These are phyloP conservation scores for Rhodotorula kratochvilovae DNA, from an alignment of 768 basidiomycete genomes.

Conservation along the genomic window DNA sequence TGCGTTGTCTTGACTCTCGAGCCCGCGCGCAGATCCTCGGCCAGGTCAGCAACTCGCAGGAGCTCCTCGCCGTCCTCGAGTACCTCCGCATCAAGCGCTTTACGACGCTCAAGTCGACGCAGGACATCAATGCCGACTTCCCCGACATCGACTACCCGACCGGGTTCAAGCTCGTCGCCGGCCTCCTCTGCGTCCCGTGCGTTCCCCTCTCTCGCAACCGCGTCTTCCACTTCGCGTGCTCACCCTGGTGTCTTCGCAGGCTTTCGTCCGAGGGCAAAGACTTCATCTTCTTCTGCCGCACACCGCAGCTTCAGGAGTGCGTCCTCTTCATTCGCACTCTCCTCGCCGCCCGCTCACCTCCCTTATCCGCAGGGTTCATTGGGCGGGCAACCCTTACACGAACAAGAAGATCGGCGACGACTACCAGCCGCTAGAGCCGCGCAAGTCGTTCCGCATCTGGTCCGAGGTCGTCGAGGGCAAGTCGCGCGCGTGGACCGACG, in stretches of 20 bases:
- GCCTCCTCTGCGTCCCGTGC: constrained; percentile 65
- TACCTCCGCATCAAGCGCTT: constrained; percentile 71
- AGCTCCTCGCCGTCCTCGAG: constrained; percentile 72
- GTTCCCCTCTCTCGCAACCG: no score
- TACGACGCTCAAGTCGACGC: constrained; percentile 62
- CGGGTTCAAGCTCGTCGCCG: constrained; percentile 63
- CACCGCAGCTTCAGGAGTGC: constrained; percentile 60
- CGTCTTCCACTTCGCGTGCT: no score
- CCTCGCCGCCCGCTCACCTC: no score
- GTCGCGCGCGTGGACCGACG: constrained; percentile 70
- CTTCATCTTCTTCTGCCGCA: constrained; percentile 75
- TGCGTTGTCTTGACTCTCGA: no score
- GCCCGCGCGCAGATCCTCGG: constrained; percentile 62
- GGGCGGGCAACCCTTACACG: constrained; percentile 66
- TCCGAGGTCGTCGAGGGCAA: constrained; percentile 66
- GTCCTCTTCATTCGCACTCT: no score
- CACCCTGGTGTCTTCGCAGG: no score
- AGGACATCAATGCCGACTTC: constrained; percentile 65
- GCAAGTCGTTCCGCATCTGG: constrained; percentile 76
- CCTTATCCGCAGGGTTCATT: constrained; percentile 45
- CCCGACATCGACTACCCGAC: constrained; percentile 63
- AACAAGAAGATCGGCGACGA: constrained; percentile 40
- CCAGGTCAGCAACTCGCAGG: constrained; percentile 66
- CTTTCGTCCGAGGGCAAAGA: constrained; percentile 68
- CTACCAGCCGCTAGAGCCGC: constrained; percentile 57